Percentiles rank a stretch among this genome's conserved stretches.
These are phyloP conservation scores for Syncephalastrum sp. DNA, from an alignment of 371 early-diverging fungal species.

Conservation along the genomic window DNA sequence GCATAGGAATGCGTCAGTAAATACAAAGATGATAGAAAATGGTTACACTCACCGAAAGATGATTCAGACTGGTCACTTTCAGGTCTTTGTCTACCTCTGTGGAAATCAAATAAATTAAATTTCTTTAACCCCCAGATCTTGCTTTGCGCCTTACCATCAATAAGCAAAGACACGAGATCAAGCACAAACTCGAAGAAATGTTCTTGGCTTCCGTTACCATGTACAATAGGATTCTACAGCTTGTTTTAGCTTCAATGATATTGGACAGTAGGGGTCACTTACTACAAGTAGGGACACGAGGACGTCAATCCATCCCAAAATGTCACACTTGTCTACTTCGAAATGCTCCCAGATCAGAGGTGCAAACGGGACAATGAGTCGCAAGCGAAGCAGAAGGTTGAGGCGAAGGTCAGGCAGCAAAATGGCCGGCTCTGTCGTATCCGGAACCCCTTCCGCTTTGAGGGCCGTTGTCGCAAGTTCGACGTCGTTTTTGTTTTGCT, in stretches of 20 bases:
- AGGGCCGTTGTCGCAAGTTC: slow-evolving; percentile 39
- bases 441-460: slow-evolving; percentile 34
- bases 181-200: slow-evolving; percentile 60
- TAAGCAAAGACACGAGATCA: slow-evolving; percentile 57
- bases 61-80: slow-evolving; percentile 27
- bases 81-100: slow-evolving; percentile 36
- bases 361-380: slow-evolving; percentile 53
- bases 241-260: neutral
- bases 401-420: slow-evolving; percentile 45
- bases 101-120: neutral
- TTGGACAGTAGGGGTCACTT: slow-evolving; percentile 15
- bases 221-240: slow-evolving; percentile 50
- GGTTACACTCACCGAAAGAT: slow-evolving; percentile 28
- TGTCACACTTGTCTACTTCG: slow-evolving; percentile 45
- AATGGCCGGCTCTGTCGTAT: slow-evolving; percentile 16
- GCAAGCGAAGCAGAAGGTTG: slow-evolving; percentile 48
- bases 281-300: slow-evolving; percentile 40
- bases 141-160: slow-evolving; percentile 43
- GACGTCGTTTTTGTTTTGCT: slow-evolving; percentile 33
- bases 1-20: neutral
- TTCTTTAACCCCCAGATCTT: neutral
- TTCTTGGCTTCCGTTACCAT: slow-evolving; percentile 65
- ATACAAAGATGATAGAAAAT: neutral
- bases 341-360: slow-evolving; percentile 61
- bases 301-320: slow-evolving; percentile 40